A percentile compares a stretch with the other conserved stretches of the same genome.
These are phyloP conservation scores for Pythium periplocum DNA, from an alignment of 352 stramenopile species.

Conservation along the genomic window DNA sequence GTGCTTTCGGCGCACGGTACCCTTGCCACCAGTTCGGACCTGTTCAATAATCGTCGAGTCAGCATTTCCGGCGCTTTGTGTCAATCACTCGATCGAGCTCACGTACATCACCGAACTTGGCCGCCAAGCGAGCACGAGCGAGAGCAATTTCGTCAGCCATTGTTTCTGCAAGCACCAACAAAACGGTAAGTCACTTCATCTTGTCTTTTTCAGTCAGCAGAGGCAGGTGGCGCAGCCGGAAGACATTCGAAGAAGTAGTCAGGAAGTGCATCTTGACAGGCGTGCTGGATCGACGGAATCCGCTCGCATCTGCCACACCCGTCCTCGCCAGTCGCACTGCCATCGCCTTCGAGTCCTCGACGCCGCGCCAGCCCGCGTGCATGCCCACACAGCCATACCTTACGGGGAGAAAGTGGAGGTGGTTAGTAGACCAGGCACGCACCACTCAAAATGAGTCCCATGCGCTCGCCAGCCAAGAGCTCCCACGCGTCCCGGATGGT, in stretches of 20 bases:
- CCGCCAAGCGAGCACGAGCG: conserved; percentile 77
- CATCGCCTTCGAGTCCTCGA: background rate
- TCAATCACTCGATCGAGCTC: background rate
- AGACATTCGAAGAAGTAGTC: too few species aligned
- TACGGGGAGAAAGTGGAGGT: conserved; percentile 33
- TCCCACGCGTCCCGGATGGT: background rate
- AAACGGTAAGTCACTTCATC: background rate
- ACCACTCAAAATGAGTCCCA: conserved; percentile 53
- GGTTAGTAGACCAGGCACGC: conserved; percentile 64
- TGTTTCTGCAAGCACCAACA: conserved; percentile 21
- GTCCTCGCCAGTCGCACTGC: background rate
- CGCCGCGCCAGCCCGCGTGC: background rate
- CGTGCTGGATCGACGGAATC: too few species aligned
- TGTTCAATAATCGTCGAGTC: conserved; percentile 3
- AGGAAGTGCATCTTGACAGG: too few species aligned
- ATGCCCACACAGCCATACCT: conserved; percentile 23
- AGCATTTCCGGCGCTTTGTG: background rate
- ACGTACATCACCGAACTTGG: conserved; percentile 79
- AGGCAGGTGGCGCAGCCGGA: too few species aligned
- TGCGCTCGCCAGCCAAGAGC: conserved; percentile 16
- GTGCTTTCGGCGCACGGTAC: conserved; percentile 95
- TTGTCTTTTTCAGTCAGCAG: too few species aligned
- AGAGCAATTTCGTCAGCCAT: conserved; percentile 90
- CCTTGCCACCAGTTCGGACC: conserved; percentile 95
- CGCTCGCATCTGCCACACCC: too few species aligned